phyloP scores from a whole-genome alignment of 2,329 filamentous ascomycete genomes.

The Fusarium haematococcum region DNA sequence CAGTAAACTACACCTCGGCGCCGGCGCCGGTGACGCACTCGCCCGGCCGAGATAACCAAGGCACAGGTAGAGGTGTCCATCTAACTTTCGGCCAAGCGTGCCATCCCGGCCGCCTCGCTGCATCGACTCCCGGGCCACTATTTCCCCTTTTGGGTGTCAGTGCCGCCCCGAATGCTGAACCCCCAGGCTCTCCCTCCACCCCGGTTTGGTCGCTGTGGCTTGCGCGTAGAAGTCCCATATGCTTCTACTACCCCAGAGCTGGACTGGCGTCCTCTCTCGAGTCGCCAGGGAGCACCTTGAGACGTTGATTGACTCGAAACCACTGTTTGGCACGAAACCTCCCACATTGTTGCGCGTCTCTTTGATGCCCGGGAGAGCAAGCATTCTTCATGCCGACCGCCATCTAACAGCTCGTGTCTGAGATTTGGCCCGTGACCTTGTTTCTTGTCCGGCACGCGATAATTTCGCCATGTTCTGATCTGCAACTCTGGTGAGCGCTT shows the following conservation, averaged over 20 bases:
- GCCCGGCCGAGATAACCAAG: constrained; percentile 37
- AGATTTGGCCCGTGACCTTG: constrained; percentile 10
- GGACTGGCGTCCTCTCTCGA: constrained; percentile 24
- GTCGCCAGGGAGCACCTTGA: constrained; percentile 34
- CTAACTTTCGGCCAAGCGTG: constrained; percentile 34
- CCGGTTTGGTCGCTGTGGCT: constrained; percentile 37
- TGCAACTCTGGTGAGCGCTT: constrained; percentile 6
- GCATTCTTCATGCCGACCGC: constrained; percentile 2
- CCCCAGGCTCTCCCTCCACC: constrained; percentile 33
- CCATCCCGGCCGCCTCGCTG: constrained; percentile 39
- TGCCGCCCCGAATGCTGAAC: constrained; percentile 38
- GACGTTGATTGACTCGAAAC: constrained; percentile 46
- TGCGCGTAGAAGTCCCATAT: constrained; percentile 32
- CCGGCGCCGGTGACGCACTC: constrained; percentile 31
- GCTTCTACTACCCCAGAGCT: constrained; percentile 35
- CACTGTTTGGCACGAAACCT: constrained; percentile 10
- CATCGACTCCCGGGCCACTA: constrained; percentile 39
- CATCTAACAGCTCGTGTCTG: constrained; percentile 6
- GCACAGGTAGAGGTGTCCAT: constrained; percentile 16
- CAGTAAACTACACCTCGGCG: constrained; percentile 6
- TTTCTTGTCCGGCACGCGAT: constrained; percentile 20
- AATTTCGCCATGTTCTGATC: constrained; percentile 6
- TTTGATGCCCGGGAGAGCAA: constrained; percentile 52
- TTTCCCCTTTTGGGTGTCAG: constrained; percentile 41
- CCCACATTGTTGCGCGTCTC: constrained; percentile 39